phyloP scores from a whole-genome alignment of 768 basidiomycete genomes.

The Cystobasidium tubakii region DNA sequence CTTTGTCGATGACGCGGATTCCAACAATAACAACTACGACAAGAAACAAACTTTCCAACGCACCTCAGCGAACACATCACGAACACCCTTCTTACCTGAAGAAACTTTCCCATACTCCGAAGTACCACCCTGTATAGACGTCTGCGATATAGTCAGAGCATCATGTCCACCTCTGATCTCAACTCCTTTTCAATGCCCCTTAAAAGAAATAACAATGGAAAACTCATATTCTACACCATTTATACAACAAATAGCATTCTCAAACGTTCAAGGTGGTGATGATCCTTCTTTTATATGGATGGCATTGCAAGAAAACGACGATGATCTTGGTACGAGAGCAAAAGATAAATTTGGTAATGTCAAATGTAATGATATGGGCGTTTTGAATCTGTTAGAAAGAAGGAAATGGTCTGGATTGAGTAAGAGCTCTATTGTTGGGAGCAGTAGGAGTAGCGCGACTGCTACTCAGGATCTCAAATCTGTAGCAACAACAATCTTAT shows the following conservation, averaged over 20 bases:
- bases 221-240: slow-evolving; percentile 4
- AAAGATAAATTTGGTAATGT: slow-evolving; percentile 45
- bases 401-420: slow-evolving; percentile 18
- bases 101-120: slow-evolving; percentile 55
- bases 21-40: neutral
- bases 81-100: slow-evolving; percentile 40
- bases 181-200: slow-evolving; percentile 58
- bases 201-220: slow-evolving; percentile 26
- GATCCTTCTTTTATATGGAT: neutral
- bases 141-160: slow-evolving; percentile 65
- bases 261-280: slow-evolving; percentile 38
- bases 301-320: neutral
- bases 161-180: slow-evolving; percentile 69
- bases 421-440: neutral
- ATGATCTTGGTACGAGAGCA: neutral
- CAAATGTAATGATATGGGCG: slow-evolving; percentile 38
- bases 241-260: neutral
- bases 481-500: neutral
- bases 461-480: neutral
- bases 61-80: slow-evolving; percentile 37
- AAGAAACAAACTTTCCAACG: slow-evolving; percentile 5
- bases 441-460: neutral
- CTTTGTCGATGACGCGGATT: neutral
- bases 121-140: slow-evolving; percentile 72
- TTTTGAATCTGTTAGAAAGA: neutral